Conservation (phyloP, 441 rosid genomes). For the Gossypium aridum region DNA sequence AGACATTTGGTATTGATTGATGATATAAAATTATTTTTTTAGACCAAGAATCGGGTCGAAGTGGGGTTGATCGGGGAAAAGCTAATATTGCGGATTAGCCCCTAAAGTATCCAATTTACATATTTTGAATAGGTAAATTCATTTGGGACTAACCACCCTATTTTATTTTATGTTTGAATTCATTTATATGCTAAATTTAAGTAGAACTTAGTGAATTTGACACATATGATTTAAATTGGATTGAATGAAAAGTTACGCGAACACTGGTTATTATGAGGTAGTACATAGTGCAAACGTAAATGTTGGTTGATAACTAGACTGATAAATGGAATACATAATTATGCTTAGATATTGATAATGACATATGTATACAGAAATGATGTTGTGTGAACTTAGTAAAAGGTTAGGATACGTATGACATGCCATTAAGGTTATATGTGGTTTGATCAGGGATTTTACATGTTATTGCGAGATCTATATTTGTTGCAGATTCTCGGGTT, state of each 20-base stretch:
- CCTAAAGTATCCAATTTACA: neutral
- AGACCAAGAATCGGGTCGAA: neutral
- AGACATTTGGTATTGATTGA: neutral
- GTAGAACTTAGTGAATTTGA: neutral
- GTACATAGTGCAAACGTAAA: neutral
- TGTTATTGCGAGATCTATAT: neutral
- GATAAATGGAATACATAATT: neutral
- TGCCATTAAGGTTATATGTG: neutral
- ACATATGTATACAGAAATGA: neutral
- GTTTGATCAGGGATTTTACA: neutral
- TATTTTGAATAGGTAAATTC: neutral
- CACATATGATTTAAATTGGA: neutral
- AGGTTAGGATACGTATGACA: neutral
- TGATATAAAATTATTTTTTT: too few species aligned
- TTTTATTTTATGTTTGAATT: neutral
- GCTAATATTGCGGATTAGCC: neutral
- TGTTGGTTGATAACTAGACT: neutral
- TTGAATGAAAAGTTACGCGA: neutral
- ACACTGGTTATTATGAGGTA: neutral
- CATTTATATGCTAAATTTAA: neutral
- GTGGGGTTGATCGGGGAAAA: neutral
- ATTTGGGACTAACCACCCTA: neutral
- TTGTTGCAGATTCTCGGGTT: neutral
- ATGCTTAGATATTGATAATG: neutral
- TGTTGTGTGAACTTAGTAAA: neutral